Conservation (phyloP, 2,329 filamentous ascomycete genomes). For the Sclerotinia subarctica region DNA sequence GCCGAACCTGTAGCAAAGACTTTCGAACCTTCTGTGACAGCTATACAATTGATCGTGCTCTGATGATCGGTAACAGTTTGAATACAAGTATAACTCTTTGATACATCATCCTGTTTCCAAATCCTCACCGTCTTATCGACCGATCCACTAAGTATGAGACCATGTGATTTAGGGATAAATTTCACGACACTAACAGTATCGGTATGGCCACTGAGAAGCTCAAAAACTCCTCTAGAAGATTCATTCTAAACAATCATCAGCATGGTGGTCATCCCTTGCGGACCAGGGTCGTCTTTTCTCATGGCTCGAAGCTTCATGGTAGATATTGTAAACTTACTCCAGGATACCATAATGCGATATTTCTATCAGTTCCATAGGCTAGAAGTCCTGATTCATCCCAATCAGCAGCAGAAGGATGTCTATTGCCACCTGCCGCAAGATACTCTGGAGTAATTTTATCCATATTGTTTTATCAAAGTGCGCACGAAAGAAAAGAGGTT, state of each 20-base stretch:
- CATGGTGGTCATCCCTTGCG: background rate
- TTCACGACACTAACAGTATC: constrained; percentile 79
- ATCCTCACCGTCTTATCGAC: constrained; percentile 75
- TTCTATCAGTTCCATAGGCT: constrained; percentile 85
- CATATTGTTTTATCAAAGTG: constrained; percentile 25
- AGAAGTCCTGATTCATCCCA: constrained; percentile 75
- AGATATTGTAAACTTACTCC: constrained; percentile 51
- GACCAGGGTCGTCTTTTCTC: background rate
- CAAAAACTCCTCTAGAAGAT: constrained; percentile 54
- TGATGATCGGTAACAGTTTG: constrained; percentile 61
- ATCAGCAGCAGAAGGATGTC: constrained; percentile 85
- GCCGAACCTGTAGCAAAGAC: constrained; percentile 76
- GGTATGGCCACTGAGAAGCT: constrained; percentile 71
- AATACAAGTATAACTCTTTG: constrained; percentile 39
- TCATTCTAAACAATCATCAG: constrained; percentile 25
- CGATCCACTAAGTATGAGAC: constrained; percentile 72
- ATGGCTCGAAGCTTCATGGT: background rate
- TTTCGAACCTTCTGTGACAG: constrained; percentile 38
- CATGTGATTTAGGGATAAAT: constrained; percentile 60
- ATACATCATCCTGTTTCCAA: constrained; percentile 55
- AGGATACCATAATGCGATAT: constrained; percentile 85
- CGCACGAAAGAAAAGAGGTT: background rate
- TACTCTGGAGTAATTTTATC: constrained; percentile 33
- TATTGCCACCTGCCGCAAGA: constrained; percentile 73
- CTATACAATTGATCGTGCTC: constrained; percentile 71